Percentiles rank a stretch among this genome's conserved stretches.
Conservation (phyloP, 2,329 filamentous ascomycete species). For the Ophioceras dolichostomum region DNA sequence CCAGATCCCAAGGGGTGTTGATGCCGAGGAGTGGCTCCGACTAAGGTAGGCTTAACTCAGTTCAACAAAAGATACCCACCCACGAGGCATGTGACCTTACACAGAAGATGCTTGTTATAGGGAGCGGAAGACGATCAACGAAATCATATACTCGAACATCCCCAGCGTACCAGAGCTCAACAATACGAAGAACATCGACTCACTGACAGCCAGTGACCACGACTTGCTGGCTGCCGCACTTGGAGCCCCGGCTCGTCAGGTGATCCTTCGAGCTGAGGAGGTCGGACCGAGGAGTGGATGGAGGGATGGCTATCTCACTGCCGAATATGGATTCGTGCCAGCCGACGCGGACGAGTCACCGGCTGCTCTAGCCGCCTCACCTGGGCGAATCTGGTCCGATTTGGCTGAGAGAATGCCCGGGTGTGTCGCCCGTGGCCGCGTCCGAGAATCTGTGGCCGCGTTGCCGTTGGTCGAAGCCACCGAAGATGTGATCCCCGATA, state of each 20-base stretch:
- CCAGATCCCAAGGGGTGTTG: slow-evolving; percentile 31
- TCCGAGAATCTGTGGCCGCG: slow-evolving; percentile 33
- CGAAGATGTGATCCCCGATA: slow-evolving; percentile 34
- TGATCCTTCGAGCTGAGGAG: slow-evolving; percentile 38
- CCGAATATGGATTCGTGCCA: slow-evolving; percentile 38
- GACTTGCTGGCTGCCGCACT: slow-evolving; percentile 38
- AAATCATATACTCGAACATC: slow-evolving; percentile 28
- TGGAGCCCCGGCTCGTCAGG: slow-evolving; percentile 39
- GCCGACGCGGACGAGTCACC: slow-evolving; percentile 35
- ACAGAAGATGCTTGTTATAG: slow-evolving; percentile 15
- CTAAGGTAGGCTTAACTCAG: slow-evolving; percentile 26
- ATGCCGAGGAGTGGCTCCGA: slow-evolving; percentile 32
- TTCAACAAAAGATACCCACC: neutral
- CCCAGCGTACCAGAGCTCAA: slow-evolving; percentile 26
- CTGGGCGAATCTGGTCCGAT: slow-evolving; percentile 41
- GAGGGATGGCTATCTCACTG: slow-evolving; percentile 38
- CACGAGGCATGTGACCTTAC: neutral
- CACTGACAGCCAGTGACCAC: slow-evolving; percentile 31
- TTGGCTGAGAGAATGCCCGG: slow-evolving; percentile 41
- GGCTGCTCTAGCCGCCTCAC: slow-evolving; percentile 30
- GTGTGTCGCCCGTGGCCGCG: slow-evolving; percentile 34
- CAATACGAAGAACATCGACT: slow-evolving; percentile 32
- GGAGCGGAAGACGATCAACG: slow-evolving; percentile 7
- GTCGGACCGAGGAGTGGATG: slow-evolving; percentile 37
- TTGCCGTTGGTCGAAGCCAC: slow-evolving; percentile 36